Evolutionary conservation across 371 early-diverging fungal species (phyloP), one percentile per base, ranked within the genome.

Genomic region (Mucor circinelloides): DNA sequence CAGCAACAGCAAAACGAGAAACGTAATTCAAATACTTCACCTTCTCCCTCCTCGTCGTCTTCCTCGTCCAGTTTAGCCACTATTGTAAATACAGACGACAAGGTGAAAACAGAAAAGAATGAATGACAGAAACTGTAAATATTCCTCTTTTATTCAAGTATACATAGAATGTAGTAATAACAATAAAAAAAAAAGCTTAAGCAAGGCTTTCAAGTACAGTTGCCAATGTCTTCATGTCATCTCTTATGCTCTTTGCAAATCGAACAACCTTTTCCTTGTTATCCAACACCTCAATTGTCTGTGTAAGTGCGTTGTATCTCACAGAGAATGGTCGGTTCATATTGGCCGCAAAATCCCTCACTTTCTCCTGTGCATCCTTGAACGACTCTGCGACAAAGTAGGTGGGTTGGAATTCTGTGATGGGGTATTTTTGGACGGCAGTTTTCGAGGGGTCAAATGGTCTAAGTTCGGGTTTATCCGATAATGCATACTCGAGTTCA

Each of bases 331-430:
- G 95, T 10, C 98, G 86, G 31, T 89, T 82, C 79, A 94, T 83
- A 2, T 75, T 79, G 17, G 85, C 76, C 54, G 97, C 93, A 80
- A 91, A 97, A 60, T 95, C 94, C 27, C 94, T 89, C 42, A 98
- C 92, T 69, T 95, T 90, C 69, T 91, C 91, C 84, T 95, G 95
- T 30, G 96, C 96, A 76, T 94, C 93, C 67, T 91, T 89, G 85
- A 98, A 97, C 57, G 92, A 92, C 27, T 96, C 95, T 4, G 98
- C 97, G 7, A 98, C 95, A 85, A 92, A 98, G 76, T 98, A 98
- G 17, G 91, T 87, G 4, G 97, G 97, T 80, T 98, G 99, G 88
- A 91, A 98, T 71, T 93, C 88, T 10, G 96, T 96, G 71, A 97
- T 94, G 23, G 97, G 97, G 79, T 96, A 98, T 75, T 89, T 88